Base-by-base conservation (phyloP, 441 rosid species). In the Kokia cookei region DNA sequence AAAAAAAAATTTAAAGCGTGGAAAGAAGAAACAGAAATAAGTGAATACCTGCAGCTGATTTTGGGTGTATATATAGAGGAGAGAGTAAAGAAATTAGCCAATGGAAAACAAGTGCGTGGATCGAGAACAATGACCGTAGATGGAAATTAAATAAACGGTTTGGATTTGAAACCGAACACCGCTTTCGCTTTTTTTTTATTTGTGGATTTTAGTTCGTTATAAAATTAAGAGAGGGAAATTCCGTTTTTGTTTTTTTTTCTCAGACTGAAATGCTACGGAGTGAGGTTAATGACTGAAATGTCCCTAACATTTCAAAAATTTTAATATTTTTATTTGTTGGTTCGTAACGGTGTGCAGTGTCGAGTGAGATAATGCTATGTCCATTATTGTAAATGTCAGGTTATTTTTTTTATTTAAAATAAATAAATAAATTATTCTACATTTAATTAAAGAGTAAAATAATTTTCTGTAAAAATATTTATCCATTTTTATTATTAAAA, bases 51-150 rank as follows among this genome's bases (percentile, higher is more conserved):
- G 1, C 7, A 43, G 19, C 26, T 29, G 40, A 12, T 13, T 29
- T 47, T 4, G 22, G 61, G 19, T 32, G 37, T 26, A 64, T 83
- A 77, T 74, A 82, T 81, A 74, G 69, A 74, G 62, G 45, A 50
- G 75, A 14, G 51, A 1, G 37, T 47, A 22, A 11, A 45, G 13
- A 15, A 64, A 12, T 1, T 0, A 4, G 5, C 96, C 85, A 92
- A 92, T 90, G 27, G 65, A 54, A 81, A 64, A 5, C 8, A 24
- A 76, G 73, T 77, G 76, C 82, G 75, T 67, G 72, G 96, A 92
- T 89, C 78, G 64, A 2, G 0, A 0, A 0, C 0, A 0, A 0
- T 0, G 2, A 1, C 80, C 90, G 88, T 84, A 81, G 26, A 87
- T 90, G 37, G 5, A 0, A 1, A 1, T 0, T 0, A 1, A 3